Base-by-base conservation (phyloP, 148 eudicot species). In the Heliosperma pusillum region DNA sequence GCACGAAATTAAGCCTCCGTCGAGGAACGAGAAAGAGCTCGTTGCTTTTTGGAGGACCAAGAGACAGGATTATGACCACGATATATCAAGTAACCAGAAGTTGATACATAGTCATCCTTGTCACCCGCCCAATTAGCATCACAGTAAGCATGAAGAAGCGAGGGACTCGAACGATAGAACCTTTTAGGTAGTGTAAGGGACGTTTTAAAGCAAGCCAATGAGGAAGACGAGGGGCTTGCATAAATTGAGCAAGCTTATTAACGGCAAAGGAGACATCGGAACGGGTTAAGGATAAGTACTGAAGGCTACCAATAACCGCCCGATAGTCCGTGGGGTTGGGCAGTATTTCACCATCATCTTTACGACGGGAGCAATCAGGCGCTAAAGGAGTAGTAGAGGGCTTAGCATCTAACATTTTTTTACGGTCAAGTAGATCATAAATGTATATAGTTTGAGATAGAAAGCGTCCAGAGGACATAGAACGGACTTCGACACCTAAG, bases 361-460 rank as follows among this genome's bases (percentile, higher is more conserved):
- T 29, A 3, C 3, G 30, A 29, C 1, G 30, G 3, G 30, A 29
- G 3, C 30, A 3, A 3, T 29, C 1, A 16, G 25, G 19, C 15
- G 3, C 0, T 13, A 16, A 8, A 10, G 44, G 25, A 9, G 9
- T 12, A 44, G 62, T 0, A 62, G n/a, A 42, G 0, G 47, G 47
- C 56, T 56, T 55, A 15, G 24, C 44, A 55, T 71, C 63, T 7
- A 50, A 9, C 74, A 71, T 71, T 16, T 53, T 71, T 1, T 33
- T 11, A 17, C 16, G 26, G 10, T n/a, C 16, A 20, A 71, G 47
- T 1, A 71, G 27, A 5, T 71, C 63, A 27, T 13, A 7, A 4
- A 30, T 71, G 25, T 71, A 71, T 5, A 55, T 55, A 2, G 19
- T 53, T 71, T 71, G 74, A 29, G 21, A 53, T 4, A 71, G 26